These are phyloP conservation scores for Cudoniella acicularis DNA, from an alignment of 495 filamentous ascomycete genomes.

Conservation along the genomic window DNA sequence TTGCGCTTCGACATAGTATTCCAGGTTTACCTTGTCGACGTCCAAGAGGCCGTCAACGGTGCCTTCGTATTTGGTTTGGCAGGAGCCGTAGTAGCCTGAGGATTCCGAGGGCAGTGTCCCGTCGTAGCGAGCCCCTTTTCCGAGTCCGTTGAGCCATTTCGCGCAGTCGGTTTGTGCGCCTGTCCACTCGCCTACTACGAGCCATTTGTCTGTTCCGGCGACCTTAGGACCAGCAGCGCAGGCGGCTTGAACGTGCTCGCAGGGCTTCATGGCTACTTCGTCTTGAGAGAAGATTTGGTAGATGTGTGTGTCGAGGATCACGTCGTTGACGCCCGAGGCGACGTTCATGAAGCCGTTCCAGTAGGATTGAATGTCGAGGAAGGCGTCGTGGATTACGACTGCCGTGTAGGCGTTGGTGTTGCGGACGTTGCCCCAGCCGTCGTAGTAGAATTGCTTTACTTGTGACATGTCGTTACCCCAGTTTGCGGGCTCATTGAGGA, in stretches of 20 bases:
- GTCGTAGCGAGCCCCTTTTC: conserved; percentile 67
- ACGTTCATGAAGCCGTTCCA: conserved; percentile 72
- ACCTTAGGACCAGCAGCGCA: conserved; percentile 49
- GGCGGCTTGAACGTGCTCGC: conserved; percentile 46
- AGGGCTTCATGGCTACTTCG: conserved; percentile 45
- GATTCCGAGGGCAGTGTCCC: conserved; percentile 48
- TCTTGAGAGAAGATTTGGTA: conserved; percentile 65
- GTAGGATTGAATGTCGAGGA: conserved; percentile 52
- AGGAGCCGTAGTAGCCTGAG: conserved; percentile 50
- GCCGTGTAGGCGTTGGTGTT: conserved; percentile 47
- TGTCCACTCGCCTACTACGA: conserved; percentile 68
- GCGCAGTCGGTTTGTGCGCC: conserved; percentile 73
- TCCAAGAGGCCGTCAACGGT: conserved; percentile 47
- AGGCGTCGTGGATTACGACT: conserved; percentile 66
- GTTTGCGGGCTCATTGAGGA: conserved; percentile 67
- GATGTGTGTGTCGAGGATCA: conserved; percentile 67
- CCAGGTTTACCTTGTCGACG: conserved; percentile 53
- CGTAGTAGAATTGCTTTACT: conserved; percentile 61
- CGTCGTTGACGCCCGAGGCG: conserved; percentile 47
- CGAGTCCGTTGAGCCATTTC: conserved; percentile 65
- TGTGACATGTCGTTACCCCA: conserved; percentile 44
- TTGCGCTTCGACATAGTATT: conserved; percentile 66
- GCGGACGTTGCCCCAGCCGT: conserved; percentile 54
- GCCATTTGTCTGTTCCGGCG: conserved; percentile 61
- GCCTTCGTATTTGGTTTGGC: conserved; percentile 54